Evolutionary conservation across 257 asterid species (phyloP).

Genomic region (Gentiana dahurica): DNA sequence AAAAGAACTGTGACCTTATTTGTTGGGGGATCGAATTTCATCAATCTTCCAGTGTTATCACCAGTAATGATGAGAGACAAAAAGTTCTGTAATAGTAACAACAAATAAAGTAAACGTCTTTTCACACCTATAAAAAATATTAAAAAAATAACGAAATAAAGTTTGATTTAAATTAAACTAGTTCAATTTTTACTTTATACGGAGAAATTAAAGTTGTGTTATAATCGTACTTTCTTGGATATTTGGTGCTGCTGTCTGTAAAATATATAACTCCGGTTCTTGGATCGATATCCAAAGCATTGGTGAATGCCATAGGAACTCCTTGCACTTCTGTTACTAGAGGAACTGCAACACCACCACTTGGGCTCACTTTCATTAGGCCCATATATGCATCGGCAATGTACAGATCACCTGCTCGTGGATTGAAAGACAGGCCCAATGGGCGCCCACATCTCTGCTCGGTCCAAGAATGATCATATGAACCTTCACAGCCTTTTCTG

Average conservation of each 20-base stretch:
- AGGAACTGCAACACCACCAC: conserved; percentile 48
- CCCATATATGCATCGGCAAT: conserved; percentile 78
- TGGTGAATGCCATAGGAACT: conserved; percentile 37
- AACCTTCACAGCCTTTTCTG: conserved; percentile 42
- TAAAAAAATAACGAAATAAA: too few species aligned
- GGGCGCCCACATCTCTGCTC: conserved; percentile 81
- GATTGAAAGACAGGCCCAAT: conserved; percentile 49
- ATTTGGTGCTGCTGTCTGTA: conserved; percentile 55
- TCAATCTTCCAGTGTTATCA: conserved; percentile 51
- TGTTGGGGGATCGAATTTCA: conserved; percentile 40
- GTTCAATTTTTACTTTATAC: too few species aligned
- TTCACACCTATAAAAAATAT: too few species aligned
- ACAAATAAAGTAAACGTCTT: too few species aligned
- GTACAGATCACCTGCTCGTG: conserved; percentile 38
- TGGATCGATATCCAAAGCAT: conserved; percentile 48
- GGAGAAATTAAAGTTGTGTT: too few species aligned
- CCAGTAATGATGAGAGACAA: conserved; percentile 25
- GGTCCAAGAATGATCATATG: conserved; percentile 17
- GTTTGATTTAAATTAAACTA: too few species aligned
- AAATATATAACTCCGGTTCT: conserved; percentile 38
- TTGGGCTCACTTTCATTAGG: conserved; percentile 47
- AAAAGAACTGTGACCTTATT: conserved; percentile 25
- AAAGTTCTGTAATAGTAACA: too few species aligned
- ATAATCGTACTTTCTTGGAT: conserved; percentile 40
- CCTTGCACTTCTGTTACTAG: conserved; percentile 28